A percentile compares a stretch with the other conserved stretches of the same genome.
These are phyloP conservation scores for Trypanosoma caninum DNA, from an alignment of 208 protist species.

Conservation along the genomic window DNA sequence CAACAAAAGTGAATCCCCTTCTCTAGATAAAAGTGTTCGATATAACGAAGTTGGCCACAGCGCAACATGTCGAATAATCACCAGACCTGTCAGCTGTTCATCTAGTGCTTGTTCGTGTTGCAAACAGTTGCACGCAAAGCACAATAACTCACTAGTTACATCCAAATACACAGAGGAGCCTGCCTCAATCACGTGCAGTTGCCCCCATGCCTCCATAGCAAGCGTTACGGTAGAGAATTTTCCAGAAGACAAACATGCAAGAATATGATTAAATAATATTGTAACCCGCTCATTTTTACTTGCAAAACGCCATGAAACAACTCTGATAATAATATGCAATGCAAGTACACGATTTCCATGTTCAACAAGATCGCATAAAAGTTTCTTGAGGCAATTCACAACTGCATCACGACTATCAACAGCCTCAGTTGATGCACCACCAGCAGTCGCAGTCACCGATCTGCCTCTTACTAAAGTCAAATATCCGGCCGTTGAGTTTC, in stretches of 20 bases:
- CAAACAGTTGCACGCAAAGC: conserved; percentile 41
- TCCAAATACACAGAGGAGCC: conserved; percentile 42
- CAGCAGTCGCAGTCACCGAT: conserved; percentile 1
- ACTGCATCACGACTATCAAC: conserved; percentile 21
- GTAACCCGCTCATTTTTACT: conserved; percentile 49
- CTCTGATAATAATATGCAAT: conserved; percentile 67
- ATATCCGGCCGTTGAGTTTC: not conserved
- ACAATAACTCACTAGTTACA: conserved; percentile 49
- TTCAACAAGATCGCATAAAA: conserved; percentile 44
- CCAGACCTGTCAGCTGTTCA: conserved; percentile 51
- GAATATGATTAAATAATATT: conserved; percentile 61
- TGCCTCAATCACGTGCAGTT: conserved; percentile 48
- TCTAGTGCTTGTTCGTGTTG: conserved; percentile 36
- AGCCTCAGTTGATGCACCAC: not conserved
- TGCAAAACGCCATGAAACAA: conserved; percentile 37
- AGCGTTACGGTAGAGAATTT: conserved; percentile 52
- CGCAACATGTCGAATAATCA: conserved; percentile 55
- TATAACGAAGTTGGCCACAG: conserved; percentile 43
- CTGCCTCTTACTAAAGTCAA: not conserved
- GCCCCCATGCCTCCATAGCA: conserved; percentile 68
- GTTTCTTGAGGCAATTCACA: conserved; percentile 21
- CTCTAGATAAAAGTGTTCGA: conserved; percentile 34
- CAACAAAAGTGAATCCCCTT: conserved; percentile 43
- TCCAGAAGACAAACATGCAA: conserved; percentile 46
- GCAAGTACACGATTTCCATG: conserved; percentile 53